phyloP scores from a whole-genome alignment of 2,329 filamentous ascomycete species.

The Xylariaceae sp. region DNA sequence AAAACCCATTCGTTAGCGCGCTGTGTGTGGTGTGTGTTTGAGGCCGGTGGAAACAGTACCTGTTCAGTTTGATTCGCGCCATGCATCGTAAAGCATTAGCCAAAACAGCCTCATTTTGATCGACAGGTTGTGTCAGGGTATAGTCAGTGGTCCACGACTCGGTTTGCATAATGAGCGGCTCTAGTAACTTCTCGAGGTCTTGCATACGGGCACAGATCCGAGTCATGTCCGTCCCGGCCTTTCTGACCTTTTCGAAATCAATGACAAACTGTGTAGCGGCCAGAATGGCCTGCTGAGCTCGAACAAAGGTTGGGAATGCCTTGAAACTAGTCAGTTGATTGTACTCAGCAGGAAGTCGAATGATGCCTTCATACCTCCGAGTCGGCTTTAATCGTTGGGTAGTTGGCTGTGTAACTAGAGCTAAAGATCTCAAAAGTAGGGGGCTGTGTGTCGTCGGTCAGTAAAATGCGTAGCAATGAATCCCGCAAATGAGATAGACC shows the following conservation, averaged over 20 bases:
- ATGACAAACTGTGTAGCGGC: constrained; percentile 44
- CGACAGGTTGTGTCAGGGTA: constrained; percentile 34
- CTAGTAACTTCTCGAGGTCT: constrained; percentile 37
- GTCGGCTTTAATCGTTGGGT: constrained; percentile 39
- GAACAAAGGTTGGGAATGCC: constrained; percentile 41
- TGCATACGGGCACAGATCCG: constrained; percentile 39
- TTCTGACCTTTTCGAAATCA: constrained; percentile 41
- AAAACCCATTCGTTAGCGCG: constrained; percentile 9
- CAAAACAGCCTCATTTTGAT: constrained; percentile 38
- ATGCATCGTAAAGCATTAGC: constrained; percentile 42
- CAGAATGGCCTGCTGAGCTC: constrained; percentile 44
- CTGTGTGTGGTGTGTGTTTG: background rate
- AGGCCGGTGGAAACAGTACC: constrained; percentile 27
- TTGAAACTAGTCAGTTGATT: constrained; percentile 23
- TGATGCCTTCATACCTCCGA: constrained; percentile 33
- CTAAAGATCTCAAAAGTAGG: constrained; percentile 41
- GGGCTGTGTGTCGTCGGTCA: constrained; percentile 28
- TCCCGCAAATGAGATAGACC: background rate
- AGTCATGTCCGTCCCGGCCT: constrained; percentile 35
- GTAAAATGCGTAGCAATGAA: background rate
- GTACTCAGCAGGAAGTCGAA: background rate
- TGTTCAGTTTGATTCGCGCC: constrained; percentile 47
- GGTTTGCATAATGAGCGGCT: constrained; percentile 35
- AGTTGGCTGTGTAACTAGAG: constrained; percentile 41
- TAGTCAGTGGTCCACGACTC: constrained; percentile 35